Conservation (phyloP, 2,329 filamentous ascomycete species). For the Fusarium brachygibbosum region DNA sequence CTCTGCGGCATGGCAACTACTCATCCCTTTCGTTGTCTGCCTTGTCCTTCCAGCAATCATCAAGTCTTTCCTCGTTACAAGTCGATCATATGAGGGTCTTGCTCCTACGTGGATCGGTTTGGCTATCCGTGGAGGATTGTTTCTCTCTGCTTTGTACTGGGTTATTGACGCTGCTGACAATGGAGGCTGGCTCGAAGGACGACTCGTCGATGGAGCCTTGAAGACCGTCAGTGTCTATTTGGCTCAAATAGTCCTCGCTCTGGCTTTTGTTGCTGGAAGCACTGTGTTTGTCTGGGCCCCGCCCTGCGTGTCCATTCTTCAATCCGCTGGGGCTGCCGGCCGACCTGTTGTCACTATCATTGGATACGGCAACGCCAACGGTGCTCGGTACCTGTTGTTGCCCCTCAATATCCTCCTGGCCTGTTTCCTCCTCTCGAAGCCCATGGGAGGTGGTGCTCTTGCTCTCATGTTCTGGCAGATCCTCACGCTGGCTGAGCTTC, state of each 20-base stretch:
- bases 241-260: conserved; percentile 82
- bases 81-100: conserved; percentile 87
- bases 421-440: conserved; percentile 87
- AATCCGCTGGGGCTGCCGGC: conserved; percentile 59
- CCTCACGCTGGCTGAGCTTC: conserved; percentile 78
- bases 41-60: conserved; percentile 79
- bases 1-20: conserved; percentile 89
- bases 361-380: conserved; percentile 94
- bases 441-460: conserved; percentile 90
- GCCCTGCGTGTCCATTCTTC: conserved; percentile 82
- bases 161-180: conserved; percentile 90
- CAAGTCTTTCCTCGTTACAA: conserved; percentile 84
- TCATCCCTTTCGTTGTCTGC: conserved; percentile 81
- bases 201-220: conserved; percentile 69
- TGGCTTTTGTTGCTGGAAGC: conserved; percentile 86
- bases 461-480: conserved; percentile 89
- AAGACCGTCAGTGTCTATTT: conserved; percentile 82
- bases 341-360: conserved; percentile 79
- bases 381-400: conserved; percentile 88
- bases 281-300: conserved; percentile 88
- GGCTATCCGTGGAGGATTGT: conserved; percentile 80
- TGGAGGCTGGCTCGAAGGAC: conserved; percentile 77
- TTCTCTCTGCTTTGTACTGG: conserved; percentile 88
- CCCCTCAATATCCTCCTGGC: conserved; percentile 82
- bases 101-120: conserved; percentile 87